Conservation (phyloP, 805 yeast genomes). For the Zygoascus ofunaensis region DNA sequence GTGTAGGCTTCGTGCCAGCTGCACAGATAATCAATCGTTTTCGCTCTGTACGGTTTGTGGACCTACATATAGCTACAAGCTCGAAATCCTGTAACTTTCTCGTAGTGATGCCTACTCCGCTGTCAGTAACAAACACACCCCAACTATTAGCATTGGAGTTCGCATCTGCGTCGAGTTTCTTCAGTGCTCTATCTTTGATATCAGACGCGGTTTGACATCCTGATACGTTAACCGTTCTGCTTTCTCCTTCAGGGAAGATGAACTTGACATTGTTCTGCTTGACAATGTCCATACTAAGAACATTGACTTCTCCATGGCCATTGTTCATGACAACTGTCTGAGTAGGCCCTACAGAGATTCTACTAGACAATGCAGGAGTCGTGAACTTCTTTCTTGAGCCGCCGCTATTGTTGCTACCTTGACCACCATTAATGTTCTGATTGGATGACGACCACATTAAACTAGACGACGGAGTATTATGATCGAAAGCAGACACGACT, state of each 20-base stretch:
- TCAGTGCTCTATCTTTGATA: conserved; percentile 60
- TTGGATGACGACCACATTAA: too few species aligned
- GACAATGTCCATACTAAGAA: conserved; percentile 30
- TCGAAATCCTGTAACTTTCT: conserved; percentile 66
- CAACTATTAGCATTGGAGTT: conserved; percentile 20
- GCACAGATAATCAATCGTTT: conserved; percentile 62
- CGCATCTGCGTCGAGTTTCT: conserved; percentile 32
- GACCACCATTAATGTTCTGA: too few species aligned
- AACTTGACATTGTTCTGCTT: conserved; percentile 45
- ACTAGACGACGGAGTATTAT: conserved; percentile 1
- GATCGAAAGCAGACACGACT: conserved; percentile 16
- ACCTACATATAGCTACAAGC: conserved; percentile 72
- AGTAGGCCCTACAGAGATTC: background rate
- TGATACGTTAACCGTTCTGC: conserved; percentile 56
- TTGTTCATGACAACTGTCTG: background rate
- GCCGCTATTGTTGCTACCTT: background rate
- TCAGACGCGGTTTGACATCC: conserved; percentile 77
- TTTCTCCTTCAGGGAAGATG: conserved; percentile 65
- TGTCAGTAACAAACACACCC: conserved; percentile 45
- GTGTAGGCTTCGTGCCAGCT: conserved; percentile 48
- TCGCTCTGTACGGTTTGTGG: conserved; percentile 60
- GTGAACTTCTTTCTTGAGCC: background rate
- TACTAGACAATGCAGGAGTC: background rate
- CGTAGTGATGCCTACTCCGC: conserved; percentile 39
- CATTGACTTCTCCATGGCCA: background rate